Percentiles rank a stretch among this genome's conserved stretches.
phyloP scores from a whole-genome alignment of 176 grass and related monocot genomes.

The Carex kokanica region DNA sequence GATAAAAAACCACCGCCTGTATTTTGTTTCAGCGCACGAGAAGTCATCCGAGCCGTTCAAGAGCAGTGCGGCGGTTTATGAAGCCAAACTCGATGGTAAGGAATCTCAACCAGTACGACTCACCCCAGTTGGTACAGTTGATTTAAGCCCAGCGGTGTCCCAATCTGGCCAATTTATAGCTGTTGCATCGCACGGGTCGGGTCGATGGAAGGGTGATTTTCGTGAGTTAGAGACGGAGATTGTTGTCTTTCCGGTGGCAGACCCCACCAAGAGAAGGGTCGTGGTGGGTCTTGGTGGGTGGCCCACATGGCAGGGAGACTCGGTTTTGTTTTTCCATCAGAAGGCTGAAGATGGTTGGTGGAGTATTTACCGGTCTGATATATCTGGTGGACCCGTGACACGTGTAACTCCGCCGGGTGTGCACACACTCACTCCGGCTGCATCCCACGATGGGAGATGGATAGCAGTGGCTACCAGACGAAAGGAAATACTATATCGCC shows the following conservation, averaged over 20 bases:
- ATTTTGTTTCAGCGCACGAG: constrained; percentile 82
- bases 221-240: constrained; percentile 67
- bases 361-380: constrained; percentile 63
- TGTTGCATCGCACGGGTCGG: constrained; percentile 67
- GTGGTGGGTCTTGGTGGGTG: constrained; percentile 44
- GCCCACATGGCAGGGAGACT: constrained; percentile 71
- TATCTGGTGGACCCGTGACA: constrained; percentile 31
- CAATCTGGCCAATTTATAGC: constrained; percentile 52
- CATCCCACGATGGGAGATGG: constrained; percentile 32
- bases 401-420: constrained; percentile 69
- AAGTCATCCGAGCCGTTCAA: constrained; percentile 34
- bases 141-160: constrained; percentile 81
- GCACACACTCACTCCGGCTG: constrained; percentile 82
- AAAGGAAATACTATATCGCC: constrained; percentile 48
- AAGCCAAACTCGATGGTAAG: constrained; percentile 22
- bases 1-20: constrained; percentile 34
- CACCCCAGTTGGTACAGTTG: constrained; percentile 46
- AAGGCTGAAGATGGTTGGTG: constrained; percentile 89
- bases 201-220: constrained; percentile 75
- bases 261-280: constrained; percentile 45
- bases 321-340: constrained; percentile 64
- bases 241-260: constrained; percentile 46
- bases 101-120: constrained; percentile 22
- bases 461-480: constrained; percentile 68
- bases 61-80: constrained; percentile 83